These are phyloP conservation scores for Collybia sordida DNA, from an alignment of 768 basidiomycete species.

Conservation along the genomic window DNA sequence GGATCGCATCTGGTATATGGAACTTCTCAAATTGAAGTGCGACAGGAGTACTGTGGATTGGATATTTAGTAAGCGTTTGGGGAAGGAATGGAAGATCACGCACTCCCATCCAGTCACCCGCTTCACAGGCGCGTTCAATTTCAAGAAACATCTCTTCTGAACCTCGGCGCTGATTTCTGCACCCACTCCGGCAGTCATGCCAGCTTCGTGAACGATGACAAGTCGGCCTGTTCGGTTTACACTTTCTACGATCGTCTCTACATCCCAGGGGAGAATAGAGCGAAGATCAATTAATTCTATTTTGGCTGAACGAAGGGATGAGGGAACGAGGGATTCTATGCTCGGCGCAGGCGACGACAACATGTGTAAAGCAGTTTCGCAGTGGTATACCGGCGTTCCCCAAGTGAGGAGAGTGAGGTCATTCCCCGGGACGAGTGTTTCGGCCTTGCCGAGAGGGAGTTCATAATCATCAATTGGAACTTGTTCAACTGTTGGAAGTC, in stretches of 20 bases:
- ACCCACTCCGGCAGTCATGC: slow-evolving; percentile 84
- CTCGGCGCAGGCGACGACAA: slow-evolving; percentile 64
- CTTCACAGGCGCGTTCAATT: slow-evolving; percentile 84
- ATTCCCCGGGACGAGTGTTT: slow-evolving; percentile 68
- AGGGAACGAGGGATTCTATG: slow-evolving; percentile 65
- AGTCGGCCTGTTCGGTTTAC: slow-evolving; percentile 83
- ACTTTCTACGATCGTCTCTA: slow-evolving; percentile 76
- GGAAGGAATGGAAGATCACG: slow-evolving; percentile 34
- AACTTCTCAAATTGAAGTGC: slow-evolving; percentile 90
- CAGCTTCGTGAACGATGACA: slow-evolving; percentile 91
- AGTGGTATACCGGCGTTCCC: slow-evolving; percentile 93
- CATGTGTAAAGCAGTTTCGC: slow-evolving; percentile 79
- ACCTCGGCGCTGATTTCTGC: slow-evolving; percentile 91
- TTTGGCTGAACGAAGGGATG: slow-evolving; percentile 61
- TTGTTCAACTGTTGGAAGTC: slow-evolving; percentile 66
- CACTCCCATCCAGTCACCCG: slow-evolving; percentile 94
- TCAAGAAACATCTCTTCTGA: slow-evolving; percentile 85
- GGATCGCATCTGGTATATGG: slow-evolving; percentile 83
- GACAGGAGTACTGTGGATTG: slow-evolving; percentile 63
- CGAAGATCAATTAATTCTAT: slow-evolving; percentile 90
- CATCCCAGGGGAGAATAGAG: slow-evolving; percentile 88
- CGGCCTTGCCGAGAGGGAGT: slow-evolving; percentile 82
- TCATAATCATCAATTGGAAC: slow-evolving; percentile 87
- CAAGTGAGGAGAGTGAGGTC: slow-evolving; percentile 91
- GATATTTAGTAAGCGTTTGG: no score